phyloP scores from a whole-genome alignment of 495 filamentous ascomycete genomes.

The Aspergillus indologenus region DNA sequence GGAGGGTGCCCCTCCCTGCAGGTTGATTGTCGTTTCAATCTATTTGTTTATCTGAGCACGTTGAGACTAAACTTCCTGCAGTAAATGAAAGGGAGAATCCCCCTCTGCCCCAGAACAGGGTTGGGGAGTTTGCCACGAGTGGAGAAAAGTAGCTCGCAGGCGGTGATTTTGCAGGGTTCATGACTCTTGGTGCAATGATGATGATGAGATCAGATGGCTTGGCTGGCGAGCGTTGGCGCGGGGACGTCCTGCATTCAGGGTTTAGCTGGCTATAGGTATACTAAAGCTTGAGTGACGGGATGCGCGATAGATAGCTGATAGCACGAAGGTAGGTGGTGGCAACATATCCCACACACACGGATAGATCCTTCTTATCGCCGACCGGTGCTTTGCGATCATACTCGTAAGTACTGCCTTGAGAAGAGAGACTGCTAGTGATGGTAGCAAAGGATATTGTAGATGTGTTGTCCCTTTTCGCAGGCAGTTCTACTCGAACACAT shows the following conservation, averaged over 20 bases:
- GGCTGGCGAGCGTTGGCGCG: too few species aligned
- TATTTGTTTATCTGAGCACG: background rate
- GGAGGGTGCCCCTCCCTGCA: background rate
- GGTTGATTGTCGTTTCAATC: background rate
- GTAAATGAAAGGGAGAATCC: background rate
- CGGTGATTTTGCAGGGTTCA: background rate
- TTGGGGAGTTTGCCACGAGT: background rate
- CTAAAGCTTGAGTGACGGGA: background rate
- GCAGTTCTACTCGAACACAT: too few species aligned
- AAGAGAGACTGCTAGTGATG: background rate
- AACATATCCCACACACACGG: too few species aligned
- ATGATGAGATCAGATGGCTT: too few species aligned
- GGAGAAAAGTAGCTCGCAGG: too few species aligned
- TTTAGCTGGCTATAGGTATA: background rate
- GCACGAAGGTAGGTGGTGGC: too few species aligned
- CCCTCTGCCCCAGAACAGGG: background rate
- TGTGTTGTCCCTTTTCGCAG: too few species aligned
- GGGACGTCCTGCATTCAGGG: background rate
- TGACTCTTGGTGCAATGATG: background rate
- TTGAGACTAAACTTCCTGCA: background rate
- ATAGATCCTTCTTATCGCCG: background rate
- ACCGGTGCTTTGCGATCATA: background rate
- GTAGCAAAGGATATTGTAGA: background rate
- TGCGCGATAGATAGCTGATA: too few species aligned
- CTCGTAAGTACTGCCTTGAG: background rate